phyloP scores from a whole-genome alignment of 768 basidiomycete species.

The Cystofilobasidium ferigula region DNA sequence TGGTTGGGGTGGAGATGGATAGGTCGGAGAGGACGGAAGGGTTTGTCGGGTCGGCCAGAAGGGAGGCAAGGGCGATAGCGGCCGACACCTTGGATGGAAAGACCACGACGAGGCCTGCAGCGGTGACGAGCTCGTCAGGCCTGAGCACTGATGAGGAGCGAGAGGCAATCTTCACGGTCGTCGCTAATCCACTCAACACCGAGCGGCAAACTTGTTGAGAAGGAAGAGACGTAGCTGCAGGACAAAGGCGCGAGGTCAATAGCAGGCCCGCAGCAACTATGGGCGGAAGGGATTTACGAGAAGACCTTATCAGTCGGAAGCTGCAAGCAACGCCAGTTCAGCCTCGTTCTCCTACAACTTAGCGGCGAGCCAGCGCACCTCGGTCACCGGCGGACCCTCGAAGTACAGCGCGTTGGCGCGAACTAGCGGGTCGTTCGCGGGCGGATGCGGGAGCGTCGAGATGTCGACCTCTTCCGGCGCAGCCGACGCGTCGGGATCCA shows the following conservation, averaged over 20 bases:
- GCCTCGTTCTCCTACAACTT: no score
- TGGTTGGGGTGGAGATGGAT: neutral
- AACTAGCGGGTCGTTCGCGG: slow-evolving; percentile 6
- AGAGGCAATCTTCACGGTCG: neutral
- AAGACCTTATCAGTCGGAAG: slow-evolving; percentile 18
- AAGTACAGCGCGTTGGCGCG: slow-evolving; percentile 17
- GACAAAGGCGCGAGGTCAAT: neutral
- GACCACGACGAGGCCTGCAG: slow-evolving; percentile 5
- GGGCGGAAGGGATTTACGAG: slow-evolving; percentile 9
- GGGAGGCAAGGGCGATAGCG: neutral
- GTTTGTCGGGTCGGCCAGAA: neutral
- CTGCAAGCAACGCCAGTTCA: neutral
- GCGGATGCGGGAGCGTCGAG: neutral
- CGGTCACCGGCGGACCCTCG: slow-evolving; percentile 13
- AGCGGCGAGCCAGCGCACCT: no score
- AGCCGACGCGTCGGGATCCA: neutral
- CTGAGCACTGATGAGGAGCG: no score
- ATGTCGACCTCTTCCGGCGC: neutral
- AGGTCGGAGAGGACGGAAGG: neutral
- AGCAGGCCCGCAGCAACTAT: neutral
- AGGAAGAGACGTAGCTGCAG: neutral
- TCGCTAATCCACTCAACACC: neutral
- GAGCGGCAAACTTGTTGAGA: neutral
- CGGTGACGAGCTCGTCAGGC: no score
- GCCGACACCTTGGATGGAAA: slow-evolving; percentile 7